phyloP scores from a whole-genome alignment of 2,329 filamentous ascomycete species.

The Aspergillus sp. region DNA sequence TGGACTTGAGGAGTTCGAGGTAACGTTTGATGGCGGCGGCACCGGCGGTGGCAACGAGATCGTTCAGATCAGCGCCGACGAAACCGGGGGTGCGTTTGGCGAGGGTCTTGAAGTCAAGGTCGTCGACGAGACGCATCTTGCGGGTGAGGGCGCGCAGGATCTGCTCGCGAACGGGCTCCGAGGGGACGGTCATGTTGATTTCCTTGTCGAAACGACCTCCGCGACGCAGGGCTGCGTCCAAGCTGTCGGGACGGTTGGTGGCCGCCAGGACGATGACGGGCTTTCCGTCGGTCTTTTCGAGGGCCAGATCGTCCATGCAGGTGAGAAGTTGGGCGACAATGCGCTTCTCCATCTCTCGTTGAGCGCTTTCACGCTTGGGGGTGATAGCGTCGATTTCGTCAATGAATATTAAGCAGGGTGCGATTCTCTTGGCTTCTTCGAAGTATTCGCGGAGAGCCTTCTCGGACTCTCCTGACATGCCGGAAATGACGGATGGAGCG shows the following conservation, averaged over 20 bases:
- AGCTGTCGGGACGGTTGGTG: conserved; percentile 81
- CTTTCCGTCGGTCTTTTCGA: conserved; percentile 70
- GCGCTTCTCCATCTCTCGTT: conserved; percentile 85
- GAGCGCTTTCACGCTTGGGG: conserved; percentile 77
- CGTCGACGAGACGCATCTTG: conserved; percentile 63
- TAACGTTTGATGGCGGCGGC: conserved; percentile 65
- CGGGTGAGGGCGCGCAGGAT: conserved; percentile 75
- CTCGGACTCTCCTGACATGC: conserved; percentile 87
- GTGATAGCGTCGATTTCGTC: conserved; percentile 92
- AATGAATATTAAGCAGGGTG: conserved; percentile 87
- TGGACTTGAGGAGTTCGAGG: conserved; percentile 53
- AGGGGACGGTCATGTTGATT: conserved; percentile 85
- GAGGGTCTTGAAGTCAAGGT: conserved; percentile 72
- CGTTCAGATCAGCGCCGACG: conserved; percentile 84
- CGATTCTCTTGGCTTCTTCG: conserved; percentile 81
- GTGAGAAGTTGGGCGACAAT: conserved; percentile 81
- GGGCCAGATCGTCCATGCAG: conserved; percentile 79
- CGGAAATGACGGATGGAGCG: conserved; percentile 76
- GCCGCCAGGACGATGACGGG: conserved; percentile 88
- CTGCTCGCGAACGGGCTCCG: conserved; percentile 71
- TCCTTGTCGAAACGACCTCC: conserved; percentile 79
- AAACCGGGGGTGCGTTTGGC: conserved; percentile 89
- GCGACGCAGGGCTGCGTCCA: conserved; percentile 75
- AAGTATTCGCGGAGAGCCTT: conserved; percentile 83
- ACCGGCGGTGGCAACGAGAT: conserved; percentile 66